These are phyloP conservation scores for Wickerhamiella azyma DNA, from an alignment of 805 yeast genomes.

Conservation along the genomic window DNA sequence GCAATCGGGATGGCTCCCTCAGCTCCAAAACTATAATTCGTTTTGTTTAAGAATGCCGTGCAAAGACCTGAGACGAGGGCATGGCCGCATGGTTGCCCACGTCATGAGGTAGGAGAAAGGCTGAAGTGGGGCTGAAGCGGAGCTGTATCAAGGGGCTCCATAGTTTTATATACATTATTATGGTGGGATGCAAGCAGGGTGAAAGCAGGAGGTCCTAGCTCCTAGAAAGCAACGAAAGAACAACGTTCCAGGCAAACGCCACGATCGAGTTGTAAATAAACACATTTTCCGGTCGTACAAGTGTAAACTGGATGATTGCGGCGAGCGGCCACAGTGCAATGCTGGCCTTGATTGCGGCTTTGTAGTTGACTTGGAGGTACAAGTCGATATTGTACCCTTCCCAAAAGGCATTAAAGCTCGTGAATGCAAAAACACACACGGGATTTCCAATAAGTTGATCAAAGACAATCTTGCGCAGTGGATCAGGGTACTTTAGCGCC, in stretches of 20 bases:
- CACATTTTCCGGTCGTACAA: conserved; percentile 16
- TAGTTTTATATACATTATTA: no score
- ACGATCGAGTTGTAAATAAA: conserved; percentile 17
- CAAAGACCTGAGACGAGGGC: no score
- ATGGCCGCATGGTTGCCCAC: no score
- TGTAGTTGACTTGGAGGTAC: conserved; percentile 20
- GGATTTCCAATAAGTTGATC: conserved; percentile 28
- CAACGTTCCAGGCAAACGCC: conserved; percentile 23
- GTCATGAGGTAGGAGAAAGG: no score
- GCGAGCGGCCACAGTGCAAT: conserved; percentile 21
- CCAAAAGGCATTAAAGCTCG: conserved; percentile 26
- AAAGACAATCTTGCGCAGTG: conserved; percentile 18
- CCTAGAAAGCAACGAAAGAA: conserved; percentile 9
- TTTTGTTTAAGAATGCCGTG: no score
- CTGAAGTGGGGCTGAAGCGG: no score
- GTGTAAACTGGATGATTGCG: conserved; percentile 16
- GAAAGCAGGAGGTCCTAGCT: background rate
- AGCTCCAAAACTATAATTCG: no score
- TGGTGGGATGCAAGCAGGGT: no score
- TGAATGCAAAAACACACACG: conserved; percentile 22
- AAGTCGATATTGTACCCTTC: conserved; percentile 25
- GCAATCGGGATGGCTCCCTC: no score
- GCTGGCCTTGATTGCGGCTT: conserved; percentile 17
- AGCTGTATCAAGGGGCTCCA: no score
- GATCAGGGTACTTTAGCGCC: conserved; percentile 14